These are phyloP conservation scores for Calonectria leucothoes DNA, from an alignment of 2,329 filamentous ascomycete species.

Conservation along the genomic window DNA sequence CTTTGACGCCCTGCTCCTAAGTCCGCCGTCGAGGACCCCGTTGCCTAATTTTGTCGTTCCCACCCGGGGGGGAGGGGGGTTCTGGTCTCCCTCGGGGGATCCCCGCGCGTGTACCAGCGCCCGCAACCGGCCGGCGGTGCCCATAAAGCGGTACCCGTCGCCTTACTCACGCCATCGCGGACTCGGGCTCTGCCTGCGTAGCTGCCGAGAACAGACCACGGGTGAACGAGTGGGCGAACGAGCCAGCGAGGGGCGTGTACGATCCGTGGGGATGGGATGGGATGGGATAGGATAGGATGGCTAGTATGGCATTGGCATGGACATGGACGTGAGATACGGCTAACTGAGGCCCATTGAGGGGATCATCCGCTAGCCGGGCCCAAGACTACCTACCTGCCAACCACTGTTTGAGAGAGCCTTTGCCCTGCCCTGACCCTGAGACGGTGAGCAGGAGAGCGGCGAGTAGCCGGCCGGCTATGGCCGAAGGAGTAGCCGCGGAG, in stretches of 20 bases:
- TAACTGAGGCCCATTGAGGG: neutral
- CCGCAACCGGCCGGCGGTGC: neutral
- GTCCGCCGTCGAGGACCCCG: neutral
- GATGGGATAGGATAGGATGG: neutral
- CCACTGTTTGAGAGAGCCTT: neutral
- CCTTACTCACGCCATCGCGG: conserved; percentile 6
- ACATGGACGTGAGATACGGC: neutral
- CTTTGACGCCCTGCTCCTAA: neutral
- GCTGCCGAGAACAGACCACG: neutral
- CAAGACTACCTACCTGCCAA: neutral
- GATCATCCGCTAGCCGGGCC: neutral
- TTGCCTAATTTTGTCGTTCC: conserved; percentile 6
- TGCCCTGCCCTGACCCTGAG: neutral
- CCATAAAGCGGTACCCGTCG: neutral
- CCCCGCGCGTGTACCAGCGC: neutral
- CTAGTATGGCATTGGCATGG: neutral
- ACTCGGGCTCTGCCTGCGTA: neutral
- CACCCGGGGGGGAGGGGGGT: neutral
- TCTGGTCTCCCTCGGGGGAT: neutral
- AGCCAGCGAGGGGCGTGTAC: neutral
- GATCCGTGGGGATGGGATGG: neutral
- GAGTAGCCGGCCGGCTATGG: neutral
- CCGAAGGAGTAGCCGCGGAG: neutral
- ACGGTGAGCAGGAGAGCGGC: neutral
- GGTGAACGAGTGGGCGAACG: neutral